phyloP scores from a whole-genome alignment of 2,329 filamentous ascomycete genomes.

The Helicocarpus griseus region DNA sequence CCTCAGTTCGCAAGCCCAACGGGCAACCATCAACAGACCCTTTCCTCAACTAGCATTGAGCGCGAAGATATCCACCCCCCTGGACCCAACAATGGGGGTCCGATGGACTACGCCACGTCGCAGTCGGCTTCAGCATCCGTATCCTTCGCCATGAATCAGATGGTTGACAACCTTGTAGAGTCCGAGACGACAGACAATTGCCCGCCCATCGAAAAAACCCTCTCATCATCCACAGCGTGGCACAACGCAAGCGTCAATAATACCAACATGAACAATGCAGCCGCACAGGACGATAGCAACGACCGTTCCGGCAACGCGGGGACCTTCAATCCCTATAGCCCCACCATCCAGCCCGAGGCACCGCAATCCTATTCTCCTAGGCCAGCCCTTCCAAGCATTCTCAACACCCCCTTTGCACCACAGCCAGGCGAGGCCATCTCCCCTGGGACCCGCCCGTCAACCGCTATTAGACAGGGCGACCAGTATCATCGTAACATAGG shows the following conservation, averaged over 20 bases:
- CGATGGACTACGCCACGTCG: conserved; percentile 21
- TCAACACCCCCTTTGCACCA: conserved; percentile 32
- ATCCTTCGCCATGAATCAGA: conserved; percentile 44
- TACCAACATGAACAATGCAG: not conserved
- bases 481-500: not conserved
- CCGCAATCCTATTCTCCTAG: conserved; percentile 12
- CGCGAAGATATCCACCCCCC: conserved; percentile 27
- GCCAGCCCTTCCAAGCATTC: conserved; percentile 25
- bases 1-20: conserved; percentile 40
- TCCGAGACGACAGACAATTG: conserved; percentile 26
- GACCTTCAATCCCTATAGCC: conserved; percentile 4
- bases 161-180: conserved; percentile 49
- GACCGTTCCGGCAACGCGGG: not conserved
- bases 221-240: not conserved
- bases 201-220: not conserved
- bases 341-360: not conserved
- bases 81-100: conserved; percentile 24
- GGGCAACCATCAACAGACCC: conserved; percentile 27
- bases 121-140: conserved; percentile 40
- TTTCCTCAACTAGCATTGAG: conserved; percentile 33
- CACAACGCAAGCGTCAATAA: conserved; percentile 1
- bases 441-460: conserved; percentile 23
- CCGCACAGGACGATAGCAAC: not conserved
- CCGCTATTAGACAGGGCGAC: conserved; percentile 11
- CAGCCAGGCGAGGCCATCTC: conserved; percentile 27